A percentile compares a stretch with the other conserved stretches of the same genome.
These are phyloP conservation scores for Paspalum notatum DNA, from an alignment of 176 grass and related monocot species.

Conservation along the genomic window DNA sequence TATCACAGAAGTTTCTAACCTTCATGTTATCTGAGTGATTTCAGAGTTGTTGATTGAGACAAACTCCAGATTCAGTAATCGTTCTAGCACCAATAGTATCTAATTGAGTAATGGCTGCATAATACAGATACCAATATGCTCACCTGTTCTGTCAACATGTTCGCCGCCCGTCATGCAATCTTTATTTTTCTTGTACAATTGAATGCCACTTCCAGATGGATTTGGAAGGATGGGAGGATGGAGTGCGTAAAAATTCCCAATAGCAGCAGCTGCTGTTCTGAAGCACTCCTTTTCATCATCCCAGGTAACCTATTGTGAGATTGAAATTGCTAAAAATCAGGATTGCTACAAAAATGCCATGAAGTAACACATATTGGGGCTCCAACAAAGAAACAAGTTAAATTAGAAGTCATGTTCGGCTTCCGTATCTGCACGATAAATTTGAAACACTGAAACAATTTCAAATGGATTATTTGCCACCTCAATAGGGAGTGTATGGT, in stretches of 20 bases:
- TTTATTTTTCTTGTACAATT: slow-evolving; percentile 81
- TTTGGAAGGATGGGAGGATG: slow-evolving; percentile 97
- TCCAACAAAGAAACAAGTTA: not conserved
- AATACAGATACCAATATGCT: slow-evolving; percentile 22
- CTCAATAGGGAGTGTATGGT: not conserved
- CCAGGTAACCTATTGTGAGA: slow-evolving; percentile 70
- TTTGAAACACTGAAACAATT: slow-evolving; percentile 15
- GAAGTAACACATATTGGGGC: not conserved
- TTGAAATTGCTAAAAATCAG: slow-evolving; percentile 20
- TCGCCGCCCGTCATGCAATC: slow-evolving; percentile 32
- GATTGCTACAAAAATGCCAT: slow-evolving; percentile 25
- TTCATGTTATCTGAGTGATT: slow-evolving; percentile 12
- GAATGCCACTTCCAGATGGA: slow-evolving; percentile 77
- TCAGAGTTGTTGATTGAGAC: not conserved
- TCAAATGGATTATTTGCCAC: slow-evolving; percentile 14
- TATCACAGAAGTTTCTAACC: not conserved
- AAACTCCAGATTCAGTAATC: not conserved
- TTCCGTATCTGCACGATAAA: not conserved
- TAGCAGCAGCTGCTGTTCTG: slow-evolving; percentile 71
- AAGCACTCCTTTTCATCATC: slow-evolving; percentile 92
- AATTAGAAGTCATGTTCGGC: slow-evolving; percentile 2
- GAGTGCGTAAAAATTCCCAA: slow-evolving; percentile 90
- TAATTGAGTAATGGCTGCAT: not conserved
- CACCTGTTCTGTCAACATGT: slow-evolving; percentile 44
- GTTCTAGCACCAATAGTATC: not conserved